phyloP scores from a whole-genome alignment of 108 stramenopile species.

The Pelagomonas calceolata region DNA sequence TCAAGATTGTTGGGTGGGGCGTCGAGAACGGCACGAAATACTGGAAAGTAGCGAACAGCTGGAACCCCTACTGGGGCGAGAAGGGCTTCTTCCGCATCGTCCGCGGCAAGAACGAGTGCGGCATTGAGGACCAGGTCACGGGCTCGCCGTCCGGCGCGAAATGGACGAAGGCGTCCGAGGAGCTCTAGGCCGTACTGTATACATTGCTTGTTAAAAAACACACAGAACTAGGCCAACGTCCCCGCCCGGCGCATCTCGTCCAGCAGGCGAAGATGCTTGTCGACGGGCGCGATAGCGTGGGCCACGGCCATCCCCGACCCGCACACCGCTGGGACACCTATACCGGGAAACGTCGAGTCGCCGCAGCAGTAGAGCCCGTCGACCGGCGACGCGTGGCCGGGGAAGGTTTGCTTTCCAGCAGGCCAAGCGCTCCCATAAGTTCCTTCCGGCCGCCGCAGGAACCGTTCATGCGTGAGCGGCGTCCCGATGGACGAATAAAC shows the following conservation, averaged over 20 bases:
- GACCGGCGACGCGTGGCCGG: constrained; percentile 54
- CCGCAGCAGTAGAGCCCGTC: constrained; percentile 50
- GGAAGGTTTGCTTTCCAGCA: constrained; percentile 64
- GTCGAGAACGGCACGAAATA: constrained; percentile 30
- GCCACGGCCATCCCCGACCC: constrained; percentile 75
- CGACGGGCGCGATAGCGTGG: constrained; percentile 28
- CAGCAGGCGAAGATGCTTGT: constrained; percentile 5
- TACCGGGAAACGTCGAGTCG: constrained; percentile 71
- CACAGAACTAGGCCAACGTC: constrained; percentile 5
- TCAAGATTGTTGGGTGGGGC: constrained; percentile 32
- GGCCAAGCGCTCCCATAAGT: constrained; percentile 71
- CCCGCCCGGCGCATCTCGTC: constrained; percentile 7
- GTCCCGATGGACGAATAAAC: constrained; percentile 52
- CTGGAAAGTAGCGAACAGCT: constrained; percentile 27
- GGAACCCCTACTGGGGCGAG: constrained; percentile 41
- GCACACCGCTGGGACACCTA: constrained; percentile 79
- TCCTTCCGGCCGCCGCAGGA: constrained; percentile 60
- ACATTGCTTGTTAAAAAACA: too few species aligned
- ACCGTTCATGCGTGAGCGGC: constrained; percentile 66
- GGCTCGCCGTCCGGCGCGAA: not conserved
- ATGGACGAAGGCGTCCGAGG: not conserved
- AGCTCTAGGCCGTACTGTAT: too few species aligned
- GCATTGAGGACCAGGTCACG: constrained; percentile 20
- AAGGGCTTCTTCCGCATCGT: constrained; percentile 52
- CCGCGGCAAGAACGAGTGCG: constrained; percentile 41